Conservation (phyloP, 768 basidiomycete genomes). For the Kwoniella sp. region DNA sequence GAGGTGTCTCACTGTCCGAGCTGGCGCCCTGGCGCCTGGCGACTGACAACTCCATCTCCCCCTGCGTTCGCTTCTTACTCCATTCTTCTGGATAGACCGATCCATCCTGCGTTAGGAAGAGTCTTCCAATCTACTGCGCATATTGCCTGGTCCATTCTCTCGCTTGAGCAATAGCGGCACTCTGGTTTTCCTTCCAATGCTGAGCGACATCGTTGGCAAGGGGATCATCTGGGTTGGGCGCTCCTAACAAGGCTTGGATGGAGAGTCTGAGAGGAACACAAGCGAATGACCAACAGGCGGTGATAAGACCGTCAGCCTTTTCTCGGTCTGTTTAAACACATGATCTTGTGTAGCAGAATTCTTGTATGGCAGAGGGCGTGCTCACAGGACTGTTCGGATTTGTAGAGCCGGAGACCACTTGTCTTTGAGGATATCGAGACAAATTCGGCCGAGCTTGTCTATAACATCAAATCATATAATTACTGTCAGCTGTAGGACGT, state of each 20-base stretch:
- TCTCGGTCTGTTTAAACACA: too few relatives aligned
- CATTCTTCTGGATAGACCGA: too few relatives aligned
- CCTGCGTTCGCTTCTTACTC: too few relatives aligned
- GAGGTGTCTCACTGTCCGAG: not conserved
- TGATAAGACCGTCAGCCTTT: too few relatives aligned
- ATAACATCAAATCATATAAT: not conserved
- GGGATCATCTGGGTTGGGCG: conserved; percentile 77
- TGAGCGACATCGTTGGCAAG: conserved; percentile 67
- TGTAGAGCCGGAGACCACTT: conserved; percentile 99
- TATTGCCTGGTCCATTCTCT: conserved; percentile 94
- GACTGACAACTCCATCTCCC: too few relatives aligned
- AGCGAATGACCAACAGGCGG: too few relatives aligned
- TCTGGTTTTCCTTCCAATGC: conserved; percentile 97
- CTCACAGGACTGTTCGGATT: conserved; percentile 85
- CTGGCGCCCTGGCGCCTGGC: too few relatives aligned
- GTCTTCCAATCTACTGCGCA: conserved; percentile 62
- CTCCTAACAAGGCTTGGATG: conserved; percentile 91
- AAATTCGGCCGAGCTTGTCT: conserved; percentile 99
- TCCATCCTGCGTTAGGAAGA: too few relatives aligned
- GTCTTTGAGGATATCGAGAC: conserved; percentile 97
- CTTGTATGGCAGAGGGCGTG: not conserved
- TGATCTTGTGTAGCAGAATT: too few relatives aligned
- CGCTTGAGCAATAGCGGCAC: conserved; percentile 86
- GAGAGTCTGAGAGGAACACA: conserved; percentile 65
- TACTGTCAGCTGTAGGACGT: not conserved